These are phyloP conservation scores for Hymenoscyphus fructigenus DNA, from an alignment of 2,329 filamentous ascomycete species.

Conservation along the genomic window DNA sequence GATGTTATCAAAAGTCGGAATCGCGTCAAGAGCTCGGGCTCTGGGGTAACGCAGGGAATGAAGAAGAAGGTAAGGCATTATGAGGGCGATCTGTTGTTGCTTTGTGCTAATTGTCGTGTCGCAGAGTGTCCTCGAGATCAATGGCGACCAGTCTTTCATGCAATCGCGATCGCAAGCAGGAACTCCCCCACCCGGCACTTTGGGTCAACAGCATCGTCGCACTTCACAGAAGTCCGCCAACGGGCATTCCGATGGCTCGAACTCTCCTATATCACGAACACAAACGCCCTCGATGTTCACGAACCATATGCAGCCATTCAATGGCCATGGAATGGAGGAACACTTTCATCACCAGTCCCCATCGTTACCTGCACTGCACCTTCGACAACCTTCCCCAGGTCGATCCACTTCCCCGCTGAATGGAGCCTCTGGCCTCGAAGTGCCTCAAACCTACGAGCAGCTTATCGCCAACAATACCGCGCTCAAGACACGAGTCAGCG, in stretches of 20 bases:
- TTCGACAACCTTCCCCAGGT: conserved; percentile 60
- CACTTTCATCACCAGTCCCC: conserved; percentile 60
- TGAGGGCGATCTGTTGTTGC: not conserved
- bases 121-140: conserved; percentile 45
- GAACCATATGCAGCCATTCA: conserved; percentile 76
- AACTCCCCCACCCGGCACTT: conserved; percentile 50
- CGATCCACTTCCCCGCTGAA: conserved; percentile 50
- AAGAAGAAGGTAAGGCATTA: conserved; percentile 72
- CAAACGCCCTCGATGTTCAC: conserved; percentile 75
- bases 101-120: conserved; percentile 26
- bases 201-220: conserved; percentile 54
- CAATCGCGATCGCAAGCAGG: conserved; percentile 55
- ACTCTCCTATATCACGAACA: conserved; percentile 77
- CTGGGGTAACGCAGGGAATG: conserved; percentile 61
- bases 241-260: conserved; percentile 70
- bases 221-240: conserved; percentile 71
- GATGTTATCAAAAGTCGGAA: conserved; percentile 99
- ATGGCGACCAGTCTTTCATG: conserved; percentile 51
- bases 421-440: conserved; percentile 62
- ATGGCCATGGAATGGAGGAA: conserved; percentile 66
- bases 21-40: conserved; percentile 83
- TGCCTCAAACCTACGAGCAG: conserved; percentile 76
- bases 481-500: conserved; percentile 91
- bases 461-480: conserved; percentile 77
- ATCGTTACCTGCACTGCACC: conserved; percentile 49